Conservation (phyloP, 2,329 filamentous ascomycete genomes). For the Fusarium agapanthi region DNA sequence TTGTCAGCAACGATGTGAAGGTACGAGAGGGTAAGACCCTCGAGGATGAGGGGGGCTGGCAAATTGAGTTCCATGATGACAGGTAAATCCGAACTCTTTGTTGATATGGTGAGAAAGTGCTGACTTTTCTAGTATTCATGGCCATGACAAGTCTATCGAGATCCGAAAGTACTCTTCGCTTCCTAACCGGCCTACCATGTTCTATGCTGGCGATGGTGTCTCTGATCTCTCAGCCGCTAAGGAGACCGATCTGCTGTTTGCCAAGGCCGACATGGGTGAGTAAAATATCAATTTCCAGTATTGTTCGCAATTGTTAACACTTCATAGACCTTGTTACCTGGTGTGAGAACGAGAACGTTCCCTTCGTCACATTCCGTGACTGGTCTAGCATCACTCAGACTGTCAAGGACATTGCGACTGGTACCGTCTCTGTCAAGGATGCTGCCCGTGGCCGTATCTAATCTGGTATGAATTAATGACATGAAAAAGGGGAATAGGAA, state of each 20-base stretch:
- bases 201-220: conserved; percentile 95
- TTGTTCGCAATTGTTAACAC: not conserved
- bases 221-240: conserved; percentile 91
- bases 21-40: conserved; percentile 72
- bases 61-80: conserved; percentile 88
- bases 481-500: not conserved
- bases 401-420: conserved; percentile 79
- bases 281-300: not conserved
- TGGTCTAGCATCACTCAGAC: conserved; percentile 82
- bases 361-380: conserved; percentile 87
- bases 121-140: conserved; percentile 70
- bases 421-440: conserved; percentile 74
- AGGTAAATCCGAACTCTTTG: conserved; percentile 55
- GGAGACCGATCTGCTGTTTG: conserved; percentile 93
- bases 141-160: conserved; percentile 96
- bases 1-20: conserved; percentile 86
- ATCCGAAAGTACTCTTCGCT: conserved; percentile 86
- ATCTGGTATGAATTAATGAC: conserved; percentile 12
- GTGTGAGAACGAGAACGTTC: conserved; percentile 84
- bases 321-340: conserved; percentile 81
- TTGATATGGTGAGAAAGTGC: not conserved
- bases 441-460: conserved; percentile 65
- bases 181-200: conserved; percentile 80
- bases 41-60: conserved; percentile 84
- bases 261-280: conserved; percentile 86